Conservation (phyloP, 768 basidiomycete species). For the Amanita subjunquillea region DNA sequence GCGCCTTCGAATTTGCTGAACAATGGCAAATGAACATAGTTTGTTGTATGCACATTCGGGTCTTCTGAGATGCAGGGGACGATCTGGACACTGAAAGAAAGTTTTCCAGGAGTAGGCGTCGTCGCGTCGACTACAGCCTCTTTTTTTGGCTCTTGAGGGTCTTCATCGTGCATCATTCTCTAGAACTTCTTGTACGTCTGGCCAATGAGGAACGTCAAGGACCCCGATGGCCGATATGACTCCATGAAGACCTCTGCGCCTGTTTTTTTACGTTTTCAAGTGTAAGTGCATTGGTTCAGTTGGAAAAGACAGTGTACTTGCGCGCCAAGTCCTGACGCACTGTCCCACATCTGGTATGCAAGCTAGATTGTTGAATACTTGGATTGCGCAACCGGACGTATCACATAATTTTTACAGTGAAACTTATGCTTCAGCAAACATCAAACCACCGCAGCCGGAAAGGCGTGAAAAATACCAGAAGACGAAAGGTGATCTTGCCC, state of each 20-base stretch:
- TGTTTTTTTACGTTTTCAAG: constrained; percentile 7
- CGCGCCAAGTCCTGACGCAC: too few relatives aligned
- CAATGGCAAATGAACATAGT: constrained; percentile 10
- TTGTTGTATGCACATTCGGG: constrained; percentile 1
- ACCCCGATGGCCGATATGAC: constrained; percentile 41
- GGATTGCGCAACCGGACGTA: background rate
- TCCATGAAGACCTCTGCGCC: constrained; percentile 17
- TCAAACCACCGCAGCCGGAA: constrained; percentile 16
- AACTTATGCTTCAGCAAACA: constrained; percentile 20
- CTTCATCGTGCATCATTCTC: constrained; percentile 33
- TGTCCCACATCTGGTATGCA: too few relatives aligned
- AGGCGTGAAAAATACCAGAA: background rate
- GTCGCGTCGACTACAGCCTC: constrained; percentile 43
- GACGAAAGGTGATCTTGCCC: background rate
- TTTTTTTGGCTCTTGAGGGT: constrained; percentile 28
- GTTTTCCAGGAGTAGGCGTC: background rate
- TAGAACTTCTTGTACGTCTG: constrained; percentile 29
- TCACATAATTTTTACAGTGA: constrained; percentile 17
- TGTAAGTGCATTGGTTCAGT: too few relatives aligned
- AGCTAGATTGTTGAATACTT: too few relatives aligned
- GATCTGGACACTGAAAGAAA: constrained; percentile 7
- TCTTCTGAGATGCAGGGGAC: constrained; percentile 9
- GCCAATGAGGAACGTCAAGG: constrained; percentile 32
- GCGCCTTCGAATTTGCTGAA: background rate
- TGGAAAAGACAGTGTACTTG: too few relatives aligned